Evolutionary conservation across 495 filamentous ascomycete genomes (phyloP).

Genomic region (Neurospora pannonica): DNA sequence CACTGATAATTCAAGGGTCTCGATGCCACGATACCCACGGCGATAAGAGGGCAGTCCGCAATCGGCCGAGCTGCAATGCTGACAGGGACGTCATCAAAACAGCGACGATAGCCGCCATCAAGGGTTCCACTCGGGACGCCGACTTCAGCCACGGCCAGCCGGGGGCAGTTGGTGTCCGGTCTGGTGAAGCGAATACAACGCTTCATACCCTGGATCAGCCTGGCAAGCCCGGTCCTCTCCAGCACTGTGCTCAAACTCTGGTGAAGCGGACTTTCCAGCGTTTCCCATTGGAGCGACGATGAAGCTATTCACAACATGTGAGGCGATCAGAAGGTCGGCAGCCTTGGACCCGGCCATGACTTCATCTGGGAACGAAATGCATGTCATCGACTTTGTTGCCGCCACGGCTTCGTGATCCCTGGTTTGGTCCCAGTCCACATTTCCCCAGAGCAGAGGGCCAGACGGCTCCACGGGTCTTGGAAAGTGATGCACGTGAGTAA

Average conservation of each 20-base stretch:
- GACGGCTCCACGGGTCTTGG: not conserved
- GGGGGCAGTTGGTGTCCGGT: not conserved
- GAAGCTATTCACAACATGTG: constrained; percentile 9
- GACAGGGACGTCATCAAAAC: not conserved
- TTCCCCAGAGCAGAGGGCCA: not conserved
- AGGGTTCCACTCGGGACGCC: not conserved
- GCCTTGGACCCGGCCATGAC: not conserved
- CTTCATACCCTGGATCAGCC: not conserved
- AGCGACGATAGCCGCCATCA: not conserved
- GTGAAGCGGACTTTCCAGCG: not conserved
- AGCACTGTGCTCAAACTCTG: not conserved
- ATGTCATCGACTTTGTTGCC: not conserved
- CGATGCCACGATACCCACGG: not conserved
- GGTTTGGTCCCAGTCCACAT: not conserved
- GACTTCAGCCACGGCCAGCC: not conserved
- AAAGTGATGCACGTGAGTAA: not conserved
- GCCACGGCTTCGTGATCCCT: not conserved
- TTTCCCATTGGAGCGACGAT: not conserved
- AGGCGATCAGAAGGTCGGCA: not conserved
- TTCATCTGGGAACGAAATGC: not conserved
- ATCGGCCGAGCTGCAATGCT: not conserved
- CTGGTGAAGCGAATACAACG: not conserved
- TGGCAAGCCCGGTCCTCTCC: not conserved
- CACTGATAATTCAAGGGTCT: not conserved
- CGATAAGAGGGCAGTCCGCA: not conserved